Base-by-base conservation (phyloP, 495 filamentous ascomycete genomes). In the Xylaria telfairii region DNA sequence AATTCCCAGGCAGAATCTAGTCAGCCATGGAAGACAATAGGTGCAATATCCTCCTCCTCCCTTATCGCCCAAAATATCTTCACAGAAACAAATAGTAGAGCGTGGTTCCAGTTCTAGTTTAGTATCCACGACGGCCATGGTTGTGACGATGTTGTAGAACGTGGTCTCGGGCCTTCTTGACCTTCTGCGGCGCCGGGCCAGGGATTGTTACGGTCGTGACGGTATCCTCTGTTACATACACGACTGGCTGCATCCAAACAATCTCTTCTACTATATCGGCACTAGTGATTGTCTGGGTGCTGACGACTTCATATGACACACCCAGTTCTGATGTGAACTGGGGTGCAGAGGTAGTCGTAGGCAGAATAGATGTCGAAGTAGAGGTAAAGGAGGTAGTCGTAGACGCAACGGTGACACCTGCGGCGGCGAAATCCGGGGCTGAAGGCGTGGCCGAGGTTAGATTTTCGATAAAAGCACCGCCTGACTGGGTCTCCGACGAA, bases 201-300 rank as follows among this genome's bases (percentile, higher is more conserved):
- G 19, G 59, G 9, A 78, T 73, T 8, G 80, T 80, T 3, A 77
- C 80, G 2, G 82, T 81, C 4, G 77, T 80, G 19, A 71, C 41
- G 7, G 79, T 72, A 0, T 75, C 73, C 42, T 81, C 69, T 4
- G 79, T 83, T 44, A 85, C 81, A 32, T 82, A 84, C 56, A 82
- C 79, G 10, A 83, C 72, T 26, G 80, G 81, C 75, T 85, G 80
- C 65, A 83, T 81, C 77, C 82, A 79, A 15, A 86, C 73, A 24
- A 86, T 75, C 76, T 82, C 79, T 67, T 78, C 78, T 19, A 86
- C 81, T 24, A 80, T 70, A 41, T 73, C 70, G 67, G 77, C 81
- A 24, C 76, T 74, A 28, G 84, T 83, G 30, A 83, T 65, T 44
- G 79, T 83, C 62, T 84, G 78, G 21, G 84, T 86, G 72, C 83